Percentiles rank a stretch among this genome's conserved stretches.
These are phyloP conservation scores for Teratosphaeria zuluensis DNA, from an alignment of 2,329 filamentous ascomycete genomes.

Conservation along the genomic window DNA sequence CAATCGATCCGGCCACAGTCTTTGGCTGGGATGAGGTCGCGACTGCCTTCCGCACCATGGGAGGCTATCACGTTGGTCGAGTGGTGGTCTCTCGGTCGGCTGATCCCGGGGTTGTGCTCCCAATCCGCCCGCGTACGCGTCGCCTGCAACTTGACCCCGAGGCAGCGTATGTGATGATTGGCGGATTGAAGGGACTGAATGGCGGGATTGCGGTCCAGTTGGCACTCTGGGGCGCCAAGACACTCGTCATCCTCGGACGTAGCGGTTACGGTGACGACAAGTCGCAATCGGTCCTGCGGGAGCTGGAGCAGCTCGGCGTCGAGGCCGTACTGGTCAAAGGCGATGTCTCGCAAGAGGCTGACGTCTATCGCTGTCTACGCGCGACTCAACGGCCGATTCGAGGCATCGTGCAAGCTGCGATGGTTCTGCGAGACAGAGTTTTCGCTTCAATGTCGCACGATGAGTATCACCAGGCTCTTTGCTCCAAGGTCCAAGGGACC, in stretches of 20 bases:
- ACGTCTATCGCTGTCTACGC: conserved; percentile 1
- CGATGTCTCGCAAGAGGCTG: neutral
- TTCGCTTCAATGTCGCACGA: neutral
- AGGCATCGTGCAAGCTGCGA: neutral
- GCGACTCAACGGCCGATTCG: conserved; percentile 7
- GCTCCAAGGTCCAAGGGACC: neutral
- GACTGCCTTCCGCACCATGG: too few relatives aligned
- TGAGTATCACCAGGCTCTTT: neutral
- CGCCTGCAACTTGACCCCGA: neutral
- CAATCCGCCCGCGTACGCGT: neutral
- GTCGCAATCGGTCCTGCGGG: neutral
- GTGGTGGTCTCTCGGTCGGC: too few relatives aligned
- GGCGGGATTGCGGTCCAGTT: neutral
- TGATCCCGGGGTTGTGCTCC: neutral
- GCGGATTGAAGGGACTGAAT: neutral
- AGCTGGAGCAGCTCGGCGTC: neutral
- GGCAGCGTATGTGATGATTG: neutral
- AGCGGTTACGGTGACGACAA: neutral
- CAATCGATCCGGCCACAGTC: too few relatives aligned
- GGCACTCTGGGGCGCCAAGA: neutral
- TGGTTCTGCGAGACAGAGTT: neutral
- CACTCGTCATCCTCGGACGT: neutral
- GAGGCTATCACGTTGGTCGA: too few relatives aligned
- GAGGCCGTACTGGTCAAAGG: neutral
- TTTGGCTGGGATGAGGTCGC: too few relatives aligned